Evolutionary conservation across 139 green algal genomes (phyloP).

Genomic region (Chlorella sp.): DNA sequence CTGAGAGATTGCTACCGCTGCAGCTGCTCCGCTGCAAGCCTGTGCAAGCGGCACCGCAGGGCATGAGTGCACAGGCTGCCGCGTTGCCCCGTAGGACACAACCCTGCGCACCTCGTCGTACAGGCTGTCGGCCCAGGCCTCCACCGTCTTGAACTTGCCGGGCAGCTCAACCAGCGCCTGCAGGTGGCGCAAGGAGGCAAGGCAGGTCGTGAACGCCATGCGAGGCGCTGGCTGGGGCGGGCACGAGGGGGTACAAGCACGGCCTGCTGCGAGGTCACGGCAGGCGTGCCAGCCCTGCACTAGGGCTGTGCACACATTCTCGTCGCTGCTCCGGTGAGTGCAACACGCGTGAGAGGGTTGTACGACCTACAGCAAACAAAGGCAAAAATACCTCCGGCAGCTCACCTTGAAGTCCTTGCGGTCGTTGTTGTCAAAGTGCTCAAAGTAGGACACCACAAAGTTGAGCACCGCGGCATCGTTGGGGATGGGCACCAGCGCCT

Average conservation of each 20-base stretch:
- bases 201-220: neutral
- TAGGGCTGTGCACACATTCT: no score
- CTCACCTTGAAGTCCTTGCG: constrained; percentile 52
- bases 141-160: neutral
- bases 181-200: neutral
- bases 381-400: neutral
- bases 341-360: neutral
- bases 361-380: no score
- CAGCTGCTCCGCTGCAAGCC: no score
- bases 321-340: no score
- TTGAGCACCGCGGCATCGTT: constrained; percentile 64
- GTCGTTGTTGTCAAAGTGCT: constrained; percentile 87
- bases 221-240: no score
- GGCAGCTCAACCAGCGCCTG: constrained; percentile 28
- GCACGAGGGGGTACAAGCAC: neutral
- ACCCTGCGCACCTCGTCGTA: no score
- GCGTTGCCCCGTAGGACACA: no score
- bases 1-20: no score
- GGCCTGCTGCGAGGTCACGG: neutral
- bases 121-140: constrained; percentile 40
- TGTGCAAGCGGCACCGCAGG: no score
- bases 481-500: constrained; percentile 56
- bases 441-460: constrained; percentile 79
- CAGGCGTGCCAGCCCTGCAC: neutral
- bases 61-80: no score